phyloP scores from a whole-genome alignment of 208 protist genomes.

The Leishmania turanica region DNA sequence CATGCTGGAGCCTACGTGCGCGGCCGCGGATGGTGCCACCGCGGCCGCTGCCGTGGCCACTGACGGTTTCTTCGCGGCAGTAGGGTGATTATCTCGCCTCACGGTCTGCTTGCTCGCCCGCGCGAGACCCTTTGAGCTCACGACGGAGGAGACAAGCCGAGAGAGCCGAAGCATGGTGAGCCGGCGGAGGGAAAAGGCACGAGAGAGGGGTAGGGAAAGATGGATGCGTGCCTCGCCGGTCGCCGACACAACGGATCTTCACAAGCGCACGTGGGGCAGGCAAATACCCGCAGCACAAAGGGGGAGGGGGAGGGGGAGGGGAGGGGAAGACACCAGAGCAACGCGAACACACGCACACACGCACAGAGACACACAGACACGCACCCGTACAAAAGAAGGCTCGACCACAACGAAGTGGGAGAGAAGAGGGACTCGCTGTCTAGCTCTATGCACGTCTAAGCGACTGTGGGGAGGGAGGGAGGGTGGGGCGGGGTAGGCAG shows the following conservation, averaged over 20 bases:
- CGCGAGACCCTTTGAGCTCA: constrained; percentile 5
- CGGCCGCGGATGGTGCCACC: not conserved
- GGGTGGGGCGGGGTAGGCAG: not conserved
- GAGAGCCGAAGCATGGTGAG: constrained; percentile 16
- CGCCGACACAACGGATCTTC: not conserved
- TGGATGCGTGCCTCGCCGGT: not conserved
- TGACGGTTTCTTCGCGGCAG: not conserved
- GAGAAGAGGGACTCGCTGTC: not conserved
- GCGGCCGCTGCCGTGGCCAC: not conserved
- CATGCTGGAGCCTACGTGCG: not conserved
- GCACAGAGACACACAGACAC: not conserved
- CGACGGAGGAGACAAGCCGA: not conserved
- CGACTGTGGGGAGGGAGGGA: not conserved
- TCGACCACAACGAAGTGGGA: not conserved
- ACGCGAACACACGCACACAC: not conserved
- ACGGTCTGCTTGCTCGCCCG: not conserved
- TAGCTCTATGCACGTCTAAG: not conserved
- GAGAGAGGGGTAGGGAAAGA: not conserved
- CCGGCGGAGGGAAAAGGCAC: not conserved
- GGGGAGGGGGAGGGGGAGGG: not conserved
- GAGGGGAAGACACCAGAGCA: too few relatives aligned
- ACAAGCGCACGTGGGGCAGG: not conserved
- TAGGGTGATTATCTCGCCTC: not conserved
- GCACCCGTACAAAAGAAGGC: not conserved
- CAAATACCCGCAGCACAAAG: not conserved